Percentiles rank a stretch among this genome's conserved stretches.
Conservation (phyloP, 805 yeast genomes). For the Zygoascus tannicola region DNA sequence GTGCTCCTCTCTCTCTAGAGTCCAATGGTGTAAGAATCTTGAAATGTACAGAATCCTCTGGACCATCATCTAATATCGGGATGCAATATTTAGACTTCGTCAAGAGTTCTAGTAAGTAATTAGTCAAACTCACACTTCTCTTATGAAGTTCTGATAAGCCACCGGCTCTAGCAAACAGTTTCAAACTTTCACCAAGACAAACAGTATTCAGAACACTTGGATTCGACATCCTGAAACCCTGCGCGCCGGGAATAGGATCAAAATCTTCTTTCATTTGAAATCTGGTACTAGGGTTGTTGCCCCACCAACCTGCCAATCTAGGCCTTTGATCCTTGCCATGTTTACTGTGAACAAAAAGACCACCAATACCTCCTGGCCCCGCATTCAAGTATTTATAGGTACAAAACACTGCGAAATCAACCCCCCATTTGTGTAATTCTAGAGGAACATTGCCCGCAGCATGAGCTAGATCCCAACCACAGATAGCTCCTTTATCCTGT, state of each 20-base stretch:
- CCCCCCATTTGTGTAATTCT: slow-evolving; percentile 74
- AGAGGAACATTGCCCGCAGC: slow-evolving; percentile 83
- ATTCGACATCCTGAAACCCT: slow-evolving; percentile 83
- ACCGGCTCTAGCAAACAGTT: slow-evolving; percentile 49
- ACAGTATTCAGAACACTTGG: slow-evolving; percentile 84
- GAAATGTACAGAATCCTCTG: slow-evolving; percentile 35
- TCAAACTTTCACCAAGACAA: slow-evolving; percentile 56
- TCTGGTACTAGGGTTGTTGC: slow-evolving; percentile 59
- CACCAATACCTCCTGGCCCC: slow-evolving; percentile 93
- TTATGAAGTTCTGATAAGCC: slow-evolving; percentile 51
- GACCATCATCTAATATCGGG: slow-evolving; percentile 18
- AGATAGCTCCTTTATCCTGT: slow-evolving; percentile 40
- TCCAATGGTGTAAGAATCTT: slow-evolving; percentile 66
- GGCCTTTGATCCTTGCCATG: slow-evolving; percentile 35
- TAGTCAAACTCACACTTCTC: slow-evolving; percentile 51
- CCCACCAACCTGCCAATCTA: slow-evolving; percentile 97
- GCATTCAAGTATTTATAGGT: slow-evolving; percentile 83
- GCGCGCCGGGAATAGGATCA: slow-evolving; percentile 75
- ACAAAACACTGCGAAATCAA: slow-evolving; percentile 94
- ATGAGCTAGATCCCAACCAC: slow-evolving; percentile 95
- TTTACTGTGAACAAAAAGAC: slow-evolving; percentile 64
- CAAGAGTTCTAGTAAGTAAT: slow-evolving; percentile 43
- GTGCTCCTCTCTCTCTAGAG: slow-evolving; percentile 62
- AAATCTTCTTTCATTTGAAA: slow-evolving; percentile 73
- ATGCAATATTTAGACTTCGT: slow-evolving; percentile 39